Evolutionary conservation across 495 filamentous ascomycete genomes (phyloP), one percentile per base, ranked within the genome.

Genomic region (Darksidea phi): DNA sequence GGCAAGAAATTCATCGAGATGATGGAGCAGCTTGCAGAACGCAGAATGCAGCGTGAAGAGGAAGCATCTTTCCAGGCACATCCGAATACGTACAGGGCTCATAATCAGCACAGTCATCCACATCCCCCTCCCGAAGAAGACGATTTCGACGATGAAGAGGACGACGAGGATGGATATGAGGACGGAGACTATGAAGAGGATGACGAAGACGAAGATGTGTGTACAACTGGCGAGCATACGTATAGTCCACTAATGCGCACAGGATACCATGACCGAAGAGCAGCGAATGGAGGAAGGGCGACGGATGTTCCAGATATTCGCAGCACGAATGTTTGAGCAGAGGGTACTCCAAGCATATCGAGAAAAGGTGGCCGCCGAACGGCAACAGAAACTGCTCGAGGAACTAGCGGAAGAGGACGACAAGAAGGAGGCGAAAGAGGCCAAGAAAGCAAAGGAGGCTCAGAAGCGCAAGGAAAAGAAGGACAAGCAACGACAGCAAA

Each of bases 1-100:
- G 94, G 94, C 71, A 96, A 95, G 74, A 95, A 96, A 71, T 99
- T 99, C 79, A 99, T 99, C 74, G 94, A 99, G 74, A 97, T 99
- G 94, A 99, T 99, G 95, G 94, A 99, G 72, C 92, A 97, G 73
- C 83, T 99, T 67, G 95, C 94, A 11, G 95, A 99, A 75, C 88
- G 93, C 58, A 85, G 94, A 64, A 97, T 99, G 92, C 87, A 90
- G 66, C 86, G 94, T 34, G 94, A 98, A 76, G 90, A 94, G 74
- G 91, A 97, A 71, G 89, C 90, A 15, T 86, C 87, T 68, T 79
- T 82, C 49, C 51, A 74, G 21, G 77, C 78, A 52, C 83, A 87
- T 68, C 78, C 81, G 10, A 54, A 54, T 42, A 54, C 54, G 57
- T 64, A 64, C 57, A 75, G 59, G 20, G 62, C 74, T 57, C 66